Percentiles rank a stretch among this genome's conserved stretches.
These are phyloP conservation scores for Quillaja saponaria DNA, from an alignment of 306 rosid species.

Conservation along the genomic window DNA sequence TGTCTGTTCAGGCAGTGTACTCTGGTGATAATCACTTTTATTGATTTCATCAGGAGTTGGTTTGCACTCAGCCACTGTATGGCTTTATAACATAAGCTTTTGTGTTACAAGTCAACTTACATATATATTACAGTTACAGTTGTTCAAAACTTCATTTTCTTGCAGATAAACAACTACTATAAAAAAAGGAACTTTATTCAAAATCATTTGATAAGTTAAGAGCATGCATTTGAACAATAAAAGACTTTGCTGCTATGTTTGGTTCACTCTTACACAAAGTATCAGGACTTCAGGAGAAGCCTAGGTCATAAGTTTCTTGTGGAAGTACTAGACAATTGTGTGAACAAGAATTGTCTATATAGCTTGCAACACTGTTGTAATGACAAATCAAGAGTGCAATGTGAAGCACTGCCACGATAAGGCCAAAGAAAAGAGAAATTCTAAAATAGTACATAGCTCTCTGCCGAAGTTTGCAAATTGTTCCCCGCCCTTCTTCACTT, in stretches of 20 bases:
- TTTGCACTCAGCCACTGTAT: slow-evolving; percentile 31
- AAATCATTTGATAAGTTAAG: too few species aligned
- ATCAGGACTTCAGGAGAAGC: too few species aligned
- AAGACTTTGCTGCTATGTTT: too few species aligned
- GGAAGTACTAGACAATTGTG: too few species aligned
- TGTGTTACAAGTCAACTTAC: slow-evolving; percentile 14
- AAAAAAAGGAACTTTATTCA: too few species aligned
- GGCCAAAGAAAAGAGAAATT: slow-evolving; percentile 7
- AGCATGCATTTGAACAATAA: too few species aligned
- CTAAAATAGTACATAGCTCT: slow-evolving; percentile 27
- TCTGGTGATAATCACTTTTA: slow-evolving; percentile 59
- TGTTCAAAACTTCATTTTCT: neutral
- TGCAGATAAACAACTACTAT: too few species aligned
- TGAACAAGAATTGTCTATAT: neutral
- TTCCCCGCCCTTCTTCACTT: slow-evolving; percentile 38
- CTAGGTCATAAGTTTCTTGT: too few species aligned
- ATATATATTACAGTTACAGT: slow-evolving; percentile 2
- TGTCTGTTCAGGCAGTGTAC: slow-evolving; percentile 21
- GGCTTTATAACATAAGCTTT: slow-evolving; percentile 34
- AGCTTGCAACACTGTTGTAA: neutral
- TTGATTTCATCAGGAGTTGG: slow-evolving; percentile 46
- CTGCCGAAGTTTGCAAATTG: slow-evolving; percentile 32
- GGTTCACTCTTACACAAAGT: too few species aligned
- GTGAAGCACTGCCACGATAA: slow-evolving; percentile 10
- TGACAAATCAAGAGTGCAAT: neutral